phyloP scores from a whole-genome alignment of 2,329 filamentous ascomycete species.

The Aureobasidium sp. region DNA sequence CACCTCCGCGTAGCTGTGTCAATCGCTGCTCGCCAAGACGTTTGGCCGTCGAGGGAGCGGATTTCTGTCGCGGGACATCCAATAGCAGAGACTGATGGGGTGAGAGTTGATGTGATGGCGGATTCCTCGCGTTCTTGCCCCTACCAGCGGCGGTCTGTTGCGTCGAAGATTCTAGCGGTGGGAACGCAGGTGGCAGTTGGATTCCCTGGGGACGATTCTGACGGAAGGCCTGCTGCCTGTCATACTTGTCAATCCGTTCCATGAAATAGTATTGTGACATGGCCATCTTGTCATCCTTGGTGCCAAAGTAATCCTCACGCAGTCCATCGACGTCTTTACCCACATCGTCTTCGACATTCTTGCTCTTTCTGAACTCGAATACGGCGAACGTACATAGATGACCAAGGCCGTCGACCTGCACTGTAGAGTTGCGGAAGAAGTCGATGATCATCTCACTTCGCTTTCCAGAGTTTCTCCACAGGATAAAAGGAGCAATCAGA shows the following conservation, averaged over 20 bases:
- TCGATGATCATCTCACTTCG: constrained; percentile 92
- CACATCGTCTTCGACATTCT: constrained; percentile 41
- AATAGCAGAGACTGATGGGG: constrained; percentile 15
- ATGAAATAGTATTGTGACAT: constrained; percentile 92
- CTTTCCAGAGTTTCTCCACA: constrained; percentile 78
- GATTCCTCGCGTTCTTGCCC: neutral
- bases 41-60: neutral
- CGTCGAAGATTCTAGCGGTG: constrained; percentile 15
- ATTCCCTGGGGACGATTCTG: constrained; percentile 14
- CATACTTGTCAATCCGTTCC: constrained; percentile 40
- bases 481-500: constrained; percentile 80
- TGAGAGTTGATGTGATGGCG: neutral
- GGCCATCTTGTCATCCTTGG: constrained; percentile 98
- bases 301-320: constrained; percentile 86
- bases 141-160: neutral
- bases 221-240: constrained; percentile 15
- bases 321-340: constrained; percentile 41
- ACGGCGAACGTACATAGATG: constrained; percentile 97
- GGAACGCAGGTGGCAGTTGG: constrained; percentile 19
- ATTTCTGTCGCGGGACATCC: constrained; percentile 12
- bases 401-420: constrained; percentile 92
- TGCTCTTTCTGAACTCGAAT: constrained; percentile 88
- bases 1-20: neutral
- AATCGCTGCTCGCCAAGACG: neutral
- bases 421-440: constrained; percentile 96